Conservation (phyloP, 106 monocot genomes). For the Triglochin maritima region DNA sequence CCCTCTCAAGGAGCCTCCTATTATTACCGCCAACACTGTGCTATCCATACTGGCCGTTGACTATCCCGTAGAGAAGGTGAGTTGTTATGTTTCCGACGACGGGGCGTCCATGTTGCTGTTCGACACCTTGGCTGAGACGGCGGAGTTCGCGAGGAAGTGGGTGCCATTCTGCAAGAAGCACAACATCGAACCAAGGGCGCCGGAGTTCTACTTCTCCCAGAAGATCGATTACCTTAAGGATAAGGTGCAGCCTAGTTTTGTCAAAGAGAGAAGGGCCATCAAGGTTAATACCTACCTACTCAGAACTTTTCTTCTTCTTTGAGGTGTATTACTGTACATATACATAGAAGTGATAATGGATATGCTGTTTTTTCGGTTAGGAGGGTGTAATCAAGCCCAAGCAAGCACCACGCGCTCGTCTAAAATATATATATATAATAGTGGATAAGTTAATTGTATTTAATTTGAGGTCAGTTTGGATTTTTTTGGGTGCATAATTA, state of each 20-base stretch:
- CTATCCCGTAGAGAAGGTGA: slow-evolving; percentile 78
- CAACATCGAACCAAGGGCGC: slow-evolving; percentile 68
- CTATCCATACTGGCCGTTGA: slow-evolving; percentile 82
- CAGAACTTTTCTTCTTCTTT: background rate
- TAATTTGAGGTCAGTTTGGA: too few species aligned
- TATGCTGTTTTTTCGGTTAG: background rate
- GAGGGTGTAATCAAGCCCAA: too few species aligned
- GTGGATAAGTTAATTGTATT: too few species aligned
- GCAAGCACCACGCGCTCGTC: too few species aligned
- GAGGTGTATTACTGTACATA: background rate
- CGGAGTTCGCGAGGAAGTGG: slow-evolving; percentile 86
- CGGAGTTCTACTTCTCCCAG: slow-evolving; percentile 92
- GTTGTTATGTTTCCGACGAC: slow-evolving; percentile 93
- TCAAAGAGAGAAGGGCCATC: slow-evolving; percentile 89
- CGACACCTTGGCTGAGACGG: slow-evolving; percentile 77
- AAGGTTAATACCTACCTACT: slow-evolving; percentile 26
- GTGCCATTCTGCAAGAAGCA: slow-evolving; percentile 93
- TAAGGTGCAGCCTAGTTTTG: slow-evolving; percentile 89
- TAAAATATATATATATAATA: too few species aligned
- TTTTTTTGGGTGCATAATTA: too few species aligned
- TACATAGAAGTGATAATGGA: background rate
- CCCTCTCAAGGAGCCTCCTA: slow-evolving; percentile 91
- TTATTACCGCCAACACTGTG: slow-evolving; percentile 93
- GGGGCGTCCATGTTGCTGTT: slow-evolving; percentile 90
- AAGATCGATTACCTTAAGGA: slow-evolving; percentile 95